Base-by-base conservation (phyloP, 768 basidiomycete species). In the Mrakia gelida region DNA sequence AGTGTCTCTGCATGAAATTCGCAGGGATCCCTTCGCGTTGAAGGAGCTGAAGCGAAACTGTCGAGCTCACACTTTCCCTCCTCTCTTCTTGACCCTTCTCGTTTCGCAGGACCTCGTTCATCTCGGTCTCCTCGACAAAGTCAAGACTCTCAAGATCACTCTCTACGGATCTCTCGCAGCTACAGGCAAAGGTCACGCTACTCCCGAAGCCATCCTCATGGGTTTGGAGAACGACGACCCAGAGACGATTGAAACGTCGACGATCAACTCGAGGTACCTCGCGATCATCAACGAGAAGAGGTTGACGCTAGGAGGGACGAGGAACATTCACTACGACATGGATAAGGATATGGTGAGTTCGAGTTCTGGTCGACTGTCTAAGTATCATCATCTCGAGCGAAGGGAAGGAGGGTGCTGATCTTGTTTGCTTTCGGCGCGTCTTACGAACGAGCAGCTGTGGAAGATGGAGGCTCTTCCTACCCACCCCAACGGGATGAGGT, bases 161-260 rank as follows among this genome's bases (percentile, higher is more conserved):
- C 87, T 98, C 89, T 95, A 96, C 84, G 95, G 95, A 41, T 94
- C 92, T 11, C 87, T 98, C 45, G 95, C 96, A 4, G 95, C 96
- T 10, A 98, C 96, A 41, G 49, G 30, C 15, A 30, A 28, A 30
- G 80, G 84, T 2, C 85, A 85, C 72, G 83, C 84, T 83, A 85
- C 85, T 0, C 85, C 85, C 10, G 81, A 85, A 75, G 82, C 83
- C 26, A 80, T 83, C 34, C 52, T 84, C 54, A 81, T 84, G 67
- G 84, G 84, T 38, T 75, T 85, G 49, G 83, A 84, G 80, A 85
- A 85, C 0, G 79, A 80, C 59, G 94, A 97, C 82, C 94, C 95
- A 0, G 95, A 98, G 86, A 94, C 93, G 2, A 92, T 98, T 78
- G 93, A 95, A 71, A 77, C 80, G 6, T 67, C 73, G 59, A 76